Conservation (phyloP, 2,329 filamentous ascomycete genomes). For the Stagonosporopsis tanaceti region DNA sequence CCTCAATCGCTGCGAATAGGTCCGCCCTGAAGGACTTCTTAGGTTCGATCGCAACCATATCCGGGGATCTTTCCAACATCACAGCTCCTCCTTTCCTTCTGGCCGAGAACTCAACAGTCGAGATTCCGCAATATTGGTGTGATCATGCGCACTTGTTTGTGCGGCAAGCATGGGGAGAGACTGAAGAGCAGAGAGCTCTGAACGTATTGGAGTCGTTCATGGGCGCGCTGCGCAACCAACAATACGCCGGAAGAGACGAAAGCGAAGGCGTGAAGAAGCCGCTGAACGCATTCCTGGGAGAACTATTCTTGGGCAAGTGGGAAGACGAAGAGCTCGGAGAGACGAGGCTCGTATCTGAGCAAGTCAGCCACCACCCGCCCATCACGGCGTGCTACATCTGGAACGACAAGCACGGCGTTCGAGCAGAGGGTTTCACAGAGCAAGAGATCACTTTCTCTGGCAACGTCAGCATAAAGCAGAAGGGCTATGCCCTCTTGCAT, state of each 20-base stretch:
- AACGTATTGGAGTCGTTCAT: conserved; percentile 61
- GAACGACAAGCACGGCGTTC: conserved; percentile 54
- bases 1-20: conserved; percentile 38
- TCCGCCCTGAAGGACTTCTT: conserved; percentile 46
- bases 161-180: conserved; percentile 52
- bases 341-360: conserved; percentile 54
- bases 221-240: conserved; percentile 56
- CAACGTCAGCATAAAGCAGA: conserved; percentile 56
- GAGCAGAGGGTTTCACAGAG: conserved; percentile 56
- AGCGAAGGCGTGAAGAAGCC: conserved; percentile 59
- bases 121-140: conserved; percentile 58
- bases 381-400: conserved; percentile 58
- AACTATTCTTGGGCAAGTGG: conserved; percentile 54
- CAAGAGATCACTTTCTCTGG: conserved; percentile 58
- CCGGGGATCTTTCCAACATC: conserved; percentile 57
- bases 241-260: conserved; percentile 56
- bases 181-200: conserved; percentile 53
- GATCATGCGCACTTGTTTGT: conserved; percentile 57
- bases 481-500: conserved; percentile 55
- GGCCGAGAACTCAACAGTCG: conserved; percentile 55
- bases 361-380: conserved; percentile 58
- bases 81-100: conserved; percentile 58
- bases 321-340: conserved; percentile 46
- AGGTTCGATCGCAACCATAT: conserved; percentile 54
- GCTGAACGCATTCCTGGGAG: conserved; percentile 60